Evolutionary conservation across 2,329 filamentous ascomycete genomes (phyloP), one percentile per base, ranked within the genome.

Genomic region (Chrysoporthe cubensis): DNA sequence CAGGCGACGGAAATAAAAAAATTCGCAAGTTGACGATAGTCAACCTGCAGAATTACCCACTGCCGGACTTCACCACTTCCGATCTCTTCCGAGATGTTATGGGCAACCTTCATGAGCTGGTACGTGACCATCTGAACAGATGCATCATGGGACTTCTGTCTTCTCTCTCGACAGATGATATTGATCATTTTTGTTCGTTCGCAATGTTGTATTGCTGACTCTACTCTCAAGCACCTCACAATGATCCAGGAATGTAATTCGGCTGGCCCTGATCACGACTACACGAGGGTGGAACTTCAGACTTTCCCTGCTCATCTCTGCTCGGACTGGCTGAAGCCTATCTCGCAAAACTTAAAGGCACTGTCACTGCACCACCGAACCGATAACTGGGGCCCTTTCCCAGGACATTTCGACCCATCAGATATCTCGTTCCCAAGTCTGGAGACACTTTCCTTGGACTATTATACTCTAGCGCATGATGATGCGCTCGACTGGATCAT

Each of bases 381-480:
- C 16, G 58, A 68, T 3, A 62, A 66, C 11, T 68, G 66, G 66
- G 66, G 66, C 3, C 66, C 66, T 2, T 66, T 66, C 0, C 66
- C 63, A 6, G 66, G 43, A 6, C 59, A 68, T 34, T 68, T 62
- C 14, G 32, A 57, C 37, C 63, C 64, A 21, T 50, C 14, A 4
- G 66, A 54, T 34, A 34, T 68, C n/a, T 68, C 43, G 8, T 58
- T 68, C 44, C 66, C 66, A 4, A 66, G 66, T 9, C 64, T 68
- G 1, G 43, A 66, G 58, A 40, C 63, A 1, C 58, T 68, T 43
- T 44, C 58, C 0, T 42, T 68, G 2, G 50, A 43, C 0, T 56
- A 62, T 7, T 62, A 66, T 13, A 62, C 64, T 16, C 52, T 52
- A 4, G 66, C 63, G 13, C 63, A 68, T 21, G 59, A 68, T 21